Evolutionary conservation across 345 rosid genomes (phyloP).

Genomic region (Salix koriyanagi): DNA sequence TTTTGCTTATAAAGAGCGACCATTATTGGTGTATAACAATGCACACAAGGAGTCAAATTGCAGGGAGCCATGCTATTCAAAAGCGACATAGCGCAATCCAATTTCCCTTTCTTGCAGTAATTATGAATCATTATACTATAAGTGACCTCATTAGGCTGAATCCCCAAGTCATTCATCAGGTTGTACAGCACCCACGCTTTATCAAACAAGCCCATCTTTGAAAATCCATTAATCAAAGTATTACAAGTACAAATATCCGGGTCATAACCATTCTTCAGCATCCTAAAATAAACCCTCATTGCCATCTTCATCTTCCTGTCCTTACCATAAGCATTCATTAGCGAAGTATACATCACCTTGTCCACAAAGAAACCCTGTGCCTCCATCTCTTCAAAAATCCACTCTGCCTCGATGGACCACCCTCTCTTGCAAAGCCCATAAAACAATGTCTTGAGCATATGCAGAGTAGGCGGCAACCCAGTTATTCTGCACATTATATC

Average conservation of each 20-base stretch:
- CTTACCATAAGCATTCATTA: constrained; percentile 49
- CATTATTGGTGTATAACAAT: constrained; percentile 54
- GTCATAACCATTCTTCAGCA: constrained; percentile 55
- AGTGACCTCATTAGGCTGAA: constrained; percentile 39
- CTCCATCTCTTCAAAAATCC: constrained; percentile 49
- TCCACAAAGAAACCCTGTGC: constrained; percentile 48
- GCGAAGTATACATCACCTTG: constrained; percentile 48
- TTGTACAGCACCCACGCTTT: constrained; percentile 40
- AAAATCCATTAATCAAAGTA: constrained; percentile 59
- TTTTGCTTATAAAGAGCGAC: constrained; percentile 47
- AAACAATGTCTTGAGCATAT: constrained; percentile 51
- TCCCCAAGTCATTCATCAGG: constrained; percentile 38
- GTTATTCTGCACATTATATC: constrained; percentile 40
- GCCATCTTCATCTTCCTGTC: constrained; percentile 60
- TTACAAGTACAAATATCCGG: constrained; percentile 51
- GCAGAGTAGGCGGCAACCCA: constrained; percentile 34
- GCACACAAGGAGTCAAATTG: constrained; percentile 39
- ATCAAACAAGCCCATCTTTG: constrained; percentile 45
- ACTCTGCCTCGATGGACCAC: constrained; percentile 46
- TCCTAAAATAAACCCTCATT: constrained; percentile 46
- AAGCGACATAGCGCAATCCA: constrained; percentile 45
- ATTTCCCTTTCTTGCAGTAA: constrained; percentile 51
- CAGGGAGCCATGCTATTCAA: constrained; percentile 30
- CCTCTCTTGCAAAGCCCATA: constrained; percentile 58
- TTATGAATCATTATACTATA: constrained; percentile 50